A percentile compares a stretch with the other conserved stretches of the same genome.
phyloP scores from a whole-genome alignment of 1,284 basidiomycete genomes.

The Ganoderma multipileum region DNA sequence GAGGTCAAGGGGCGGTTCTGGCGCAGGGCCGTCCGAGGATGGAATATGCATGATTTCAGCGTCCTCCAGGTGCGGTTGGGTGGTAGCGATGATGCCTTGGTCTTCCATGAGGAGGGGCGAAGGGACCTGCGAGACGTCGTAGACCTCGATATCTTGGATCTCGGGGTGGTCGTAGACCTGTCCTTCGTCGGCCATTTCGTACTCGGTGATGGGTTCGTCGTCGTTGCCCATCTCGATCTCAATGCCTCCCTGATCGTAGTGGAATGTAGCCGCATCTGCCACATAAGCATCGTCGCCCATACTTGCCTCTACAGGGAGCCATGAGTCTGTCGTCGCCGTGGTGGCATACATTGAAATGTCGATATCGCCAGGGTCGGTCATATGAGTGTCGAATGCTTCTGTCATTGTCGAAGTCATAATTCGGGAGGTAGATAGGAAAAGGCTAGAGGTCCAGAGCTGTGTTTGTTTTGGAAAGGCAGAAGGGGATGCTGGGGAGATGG shows the following conservation, averaged over 20 bases:
- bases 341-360: slow-evolving; percentile 67
- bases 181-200: slow-evolving; percentile 72
- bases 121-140: slow-evolving; percentile 53
- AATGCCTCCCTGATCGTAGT: slow-evolving; percentile 50
- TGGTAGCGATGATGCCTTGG: neutral
- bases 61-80: slow-evolving; percentile 6
- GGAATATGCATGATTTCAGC: slow-evolving; percentile 18
- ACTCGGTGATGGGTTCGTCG: slow-evolving; percentile 60
- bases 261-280: slow-evolving; percentile 29
- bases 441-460: neutral
- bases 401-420: slow-evolving; percentile 46
- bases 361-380: slow-evolving; percentile 67
- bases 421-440: neutral
- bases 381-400: slow-evolving; percentile 69
- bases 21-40: slow-evolving; percentile 7
- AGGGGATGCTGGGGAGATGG: neutral
- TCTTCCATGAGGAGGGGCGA: slow-evolving; percentile 36
- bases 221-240: slow-evolving; percentile 80
- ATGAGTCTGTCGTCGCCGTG: slow-evolving; percentile 52
- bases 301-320: slow-evolving; percentile 61
- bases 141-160: slow-evolving; percentile 62
- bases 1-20: neutral
- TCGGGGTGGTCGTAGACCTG: slow-evolving; percentile 44
- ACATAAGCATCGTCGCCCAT: slow-evolving; percentile 66
- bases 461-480: neutral